Percentiles rank a stretch among this genome's conserved stretches.
phyloP scores from a whole-genome alignment of 108 stramenopile genomes.

The Cylindrotheca fusiformis region DNA sequence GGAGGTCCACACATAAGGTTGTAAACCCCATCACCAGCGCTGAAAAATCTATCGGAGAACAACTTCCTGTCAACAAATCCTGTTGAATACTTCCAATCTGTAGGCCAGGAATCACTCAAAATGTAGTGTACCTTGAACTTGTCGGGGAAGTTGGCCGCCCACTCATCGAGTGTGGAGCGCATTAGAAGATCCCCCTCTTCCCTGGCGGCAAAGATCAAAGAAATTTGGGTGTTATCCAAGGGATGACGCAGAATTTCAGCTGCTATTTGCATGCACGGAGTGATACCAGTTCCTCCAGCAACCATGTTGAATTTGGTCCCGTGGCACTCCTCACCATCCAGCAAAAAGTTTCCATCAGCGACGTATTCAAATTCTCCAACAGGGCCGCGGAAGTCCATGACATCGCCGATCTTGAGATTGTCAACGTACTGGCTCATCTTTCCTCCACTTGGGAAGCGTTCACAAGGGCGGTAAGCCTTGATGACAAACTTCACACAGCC shows the following conservation, averaged over 20 bases:
- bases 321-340: slow-evolving; percentile 61
- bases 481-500: slow-evolving; percentile 97
- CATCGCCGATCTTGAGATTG: slow-evolving; percentile 83
- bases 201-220: slow-evolving; percentile 92
- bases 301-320: slow-evolving; percentile 90
- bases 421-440: slow-evolving; percentile 95
- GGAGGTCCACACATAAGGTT: slow-evolving; percentile 98
- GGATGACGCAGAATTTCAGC: slow-evolving; percentile 86
- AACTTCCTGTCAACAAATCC: slow-evolving; percentile 91
- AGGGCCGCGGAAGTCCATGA: slow-evolving; percentile 86
- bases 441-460: slow-evolving; percentile 93
- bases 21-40: slow-evolving; percentile 59
- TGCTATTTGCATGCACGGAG: slow-evolving; percentile 92
- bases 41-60: slow-evolving; percentile 71
- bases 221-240: slow-evolving; percentile 80
- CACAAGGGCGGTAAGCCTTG: slow-evolving; percentile 89
- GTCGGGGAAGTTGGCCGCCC: slow-evolving; percentile 74
- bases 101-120: slow-evolving; percentile 68
- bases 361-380: slow-evolving; percentile 94
- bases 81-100: slow-evolving; percentile 77
- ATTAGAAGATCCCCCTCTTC: slow-evolving; percentile 93
- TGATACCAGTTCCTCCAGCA: slow-evolving; percentile 98
- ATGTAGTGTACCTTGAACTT: slow-evolving; percentile 95
- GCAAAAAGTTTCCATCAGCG: slow-evolving; percentile 83
- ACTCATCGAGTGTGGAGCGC: slow-evolving; percentile 86